Conservation (phyloP, 2,329 filamentous ascomycete species). For the Fusarium fracticaudum region DNA sequence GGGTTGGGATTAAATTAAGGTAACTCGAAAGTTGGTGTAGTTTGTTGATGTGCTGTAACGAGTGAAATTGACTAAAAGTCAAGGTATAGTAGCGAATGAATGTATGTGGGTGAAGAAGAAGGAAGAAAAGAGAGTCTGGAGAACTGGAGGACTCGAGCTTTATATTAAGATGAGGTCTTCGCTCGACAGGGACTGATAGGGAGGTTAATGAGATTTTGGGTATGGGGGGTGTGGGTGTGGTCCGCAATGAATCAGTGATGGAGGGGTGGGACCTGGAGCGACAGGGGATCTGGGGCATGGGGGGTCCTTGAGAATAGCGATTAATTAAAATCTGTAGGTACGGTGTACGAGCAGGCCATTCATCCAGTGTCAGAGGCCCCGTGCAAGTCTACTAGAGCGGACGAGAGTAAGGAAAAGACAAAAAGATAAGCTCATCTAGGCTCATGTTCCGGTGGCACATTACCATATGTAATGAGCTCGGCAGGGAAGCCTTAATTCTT, state of each 20-base stretch:
- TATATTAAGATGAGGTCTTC: slow-evolving; percentile 52
- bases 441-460: slow-evolving; percentile 14
- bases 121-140: slow-evolving; percentile 48
- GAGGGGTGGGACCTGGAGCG: slow-evolving; percentile 15
- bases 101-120: slow-evolving; percentile 56
- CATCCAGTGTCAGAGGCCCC: background rate
- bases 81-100: slow-evolving; percentile 41
- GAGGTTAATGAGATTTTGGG: slow-evolving; percentile 34
- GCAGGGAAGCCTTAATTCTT: slow-evolving; percentile 18
- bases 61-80: slow-evolving; percentile 45
- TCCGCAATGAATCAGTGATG: slow-evolving; percentile 2
- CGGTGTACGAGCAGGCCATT: background rate
- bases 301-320: slow-evolving; percentile 5
- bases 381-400: slow-evolving; percentile 4
- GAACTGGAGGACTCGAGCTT: slow-evolving; percentile 56
- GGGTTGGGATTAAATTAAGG: slow-evolving; percentile 48
- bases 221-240: slow-evolving; percentile 6
- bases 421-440: slow-evolving; percentile 33
- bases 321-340: slow-evolving; percentile 18
- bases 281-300: slow-evolving; percentile 7
- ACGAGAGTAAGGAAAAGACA: slow-evolving; percentile 5
- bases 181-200: slow-evolving; percentile 15
- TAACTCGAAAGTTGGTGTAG: slow-evolving; percentile 47
- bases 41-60: slow-evolving; percentile 40
- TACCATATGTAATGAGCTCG: slow-evolving; percentile 8